These are phyloP conservation scores for Cystofilobasidium macerans DNA, from an alignment of 768 basidiomycete genomes.

Conservation along the genomic window DNA sequence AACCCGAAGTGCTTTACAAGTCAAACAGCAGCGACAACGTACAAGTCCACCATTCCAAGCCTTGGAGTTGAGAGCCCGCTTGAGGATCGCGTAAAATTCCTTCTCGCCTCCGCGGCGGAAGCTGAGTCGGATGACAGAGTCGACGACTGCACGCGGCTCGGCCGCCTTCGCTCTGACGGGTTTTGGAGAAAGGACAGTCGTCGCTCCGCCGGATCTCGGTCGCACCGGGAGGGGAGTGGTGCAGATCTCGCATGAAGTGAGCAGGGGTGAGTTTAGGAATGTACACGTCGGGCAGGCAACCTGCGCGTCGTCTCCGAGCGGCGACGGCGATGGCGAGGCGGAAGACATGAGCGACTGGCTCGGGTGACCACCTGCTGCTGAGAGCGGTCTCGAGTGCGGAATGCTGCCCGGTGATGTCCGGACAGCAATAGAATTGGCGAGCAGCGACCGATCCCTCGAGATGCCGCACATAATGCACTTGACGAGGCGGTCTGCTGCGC, in stretches of 20 bases:
- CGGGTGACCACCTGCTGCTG: neutral
- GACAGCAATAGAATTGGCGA: slow-evolving; percentile 36
- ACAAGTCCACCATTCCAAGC: slow-evolving; percentile 56
- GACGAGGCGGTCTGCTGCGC: slow-evolving; percentile 14
- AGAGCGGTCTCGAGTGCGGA: slow-evolving; percentile 27
- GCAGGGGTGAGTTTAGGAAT: slow-evolving; percentile 72
- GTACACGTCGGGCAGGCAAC: slow-evolving; percentile 78
- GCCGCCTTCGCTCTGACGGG: neutral
- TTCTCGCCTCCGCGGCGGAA: slow-evolving; percentile 87
- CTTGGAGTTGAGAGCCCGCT: slow-evolving; percentile 56
- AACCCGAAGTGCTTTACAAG: too few species aligned
- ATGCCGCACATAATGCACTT: slow-evolving; percentile 25
- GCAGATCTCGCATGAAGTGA: slow-evolving; percentile 75
- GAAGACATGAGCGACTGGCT: slow-evolving; percentile 31
- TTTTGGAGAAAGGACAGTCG: neutral
- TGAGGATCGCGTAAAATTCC: slow-evolving; percentile 64
- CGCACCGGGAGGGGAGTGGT: slow-evolving; percentile 51
- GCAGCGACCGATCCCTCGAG: slow-evolving; percentile 9
- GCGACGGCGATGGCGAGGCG: slow-evolving; percentile 36
- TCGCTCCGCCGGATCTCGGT: slow-evolving; percentile 25
- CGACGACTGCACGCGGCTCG: neutral
- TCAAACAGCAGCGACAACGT: too few species aligned
- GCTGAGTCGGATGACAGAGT: slow-evolving; percentile 58
- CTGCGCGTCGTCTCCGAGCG: slow-evolving; percentile 30
- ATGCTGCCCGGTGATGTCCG: slow-evolving; percentile 35